These are phyloP conservation scores for Boletus insuetus DNA, from an alignment of 768 basidiomycete genomes.

Conservation along the genomic window DNA sequence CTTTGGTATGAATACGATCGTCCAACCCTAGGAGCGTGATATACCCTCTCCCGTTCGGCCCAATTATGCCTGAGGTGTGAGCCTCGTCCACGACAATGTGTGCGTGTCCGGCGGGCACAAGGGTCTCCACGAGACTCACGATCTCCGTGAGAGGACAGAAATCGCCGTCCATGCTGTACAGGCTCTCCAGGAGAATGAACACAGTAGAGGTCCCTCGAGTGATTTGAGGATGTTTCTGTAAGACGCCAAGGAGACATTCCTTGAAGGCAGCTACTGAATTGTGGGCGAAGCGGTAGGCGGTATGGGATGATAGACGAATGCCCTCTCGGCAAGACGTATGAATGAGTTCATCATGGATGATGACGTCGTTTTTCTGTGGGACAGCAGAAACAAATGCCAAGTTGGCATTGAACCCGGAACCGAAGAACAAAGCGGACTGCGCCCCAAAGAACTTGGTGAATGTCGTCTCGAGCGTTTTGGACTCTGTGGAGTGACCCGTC, in stretches of 20 bases:
- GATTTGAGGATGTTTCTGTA: conserved; percentile 27
- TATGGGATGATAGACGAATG: conserved; percentile 37
- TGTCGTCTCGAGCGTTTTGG: conserved; percentile 12
- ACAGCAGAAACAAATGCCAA: conserved; percentile 45
- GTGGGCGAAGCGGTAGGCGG: conserved; percentile 40
- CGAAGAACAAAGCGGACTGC: conserved; percentile 47
- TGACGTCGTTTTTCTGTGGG: conserved; percentile 43
- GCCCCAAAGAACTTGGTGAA: conserved; percentile 23
- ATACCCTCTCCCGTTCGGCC: conserved; percentile 42
- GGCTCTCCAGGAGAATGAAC: conserved; percentile 50
- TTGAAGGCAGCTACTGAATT: conserved; percentile 39
- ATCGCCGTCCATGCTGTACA: conserved; percentile 65
- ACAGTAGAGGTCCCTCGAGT: conserved; percentile 29
- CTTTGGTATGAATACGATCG: conserved; percentile 40
- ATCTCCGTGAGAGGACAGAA: conserved; percentile 45
- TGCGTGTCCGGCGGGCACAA: conserved; percentile 35
- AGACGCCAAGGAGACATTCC: conserved; percentile 24
- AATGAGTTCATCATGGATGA: conserved; percentile 52
- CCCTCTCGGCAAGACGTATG: conserved; percentile 55
- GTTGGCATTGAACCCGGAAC: conserved; percentile 55
- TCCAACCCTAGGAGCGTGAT: conserved; percentile 42
- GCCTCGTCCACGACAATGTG: conserved; percentile 58
- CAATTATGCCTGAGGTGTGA: conserved; percentile 53
- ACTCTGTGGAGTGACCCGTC: conserved; percentile 35
- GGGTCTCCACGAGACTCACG: conserved; percentile 35